Evolutionary conservation across 2,329 filamentous ascomycete genomes (phyloP).

Genomic region (Fonsecaea pugnacius): DNA sequence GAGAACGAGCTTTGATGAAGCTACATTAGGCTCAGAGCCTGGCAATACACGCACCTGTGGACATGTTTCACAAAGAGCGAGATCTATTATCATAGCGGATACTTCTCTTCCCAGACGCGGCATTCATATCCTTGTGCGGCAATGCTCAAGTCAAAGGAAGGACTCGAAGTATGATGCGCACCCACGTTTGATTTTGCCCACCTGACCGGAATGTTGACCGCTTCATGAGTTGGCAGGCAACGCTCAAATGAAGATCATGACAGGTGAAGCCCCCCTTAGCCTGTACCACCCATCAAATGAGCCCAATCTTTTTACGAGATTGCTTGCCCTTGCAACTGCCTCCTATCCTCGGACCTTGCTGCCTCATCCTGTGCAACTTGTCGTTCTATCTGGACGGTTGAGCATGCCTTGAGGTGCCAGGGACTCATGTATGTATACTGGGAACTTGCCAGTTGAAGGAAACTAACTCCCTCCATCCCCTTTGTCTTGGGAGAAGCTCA

Average conservation of each 20-base stretch:
- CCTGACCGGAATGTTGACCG: slow-evolving; percentile 14
- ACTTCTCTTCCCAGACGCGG: not conserved
- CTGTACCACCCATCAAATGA: slow-evolving; percentile 14
- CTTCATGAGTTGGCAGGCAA: slow-evolving; percentile 27
- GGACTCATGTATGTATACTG: not conserved
- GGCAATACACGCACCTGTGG: not conserved
- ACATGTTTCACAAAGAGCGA: too few relatives aligned
- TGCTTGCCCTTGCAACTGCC: slow-evolving; percentile 20
- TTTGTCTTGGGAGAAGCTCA: not conserved
- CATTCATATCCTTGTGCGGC: not conserved
- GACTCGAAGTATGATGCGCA: not conserved
- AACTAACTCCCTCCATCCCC: not conserved
- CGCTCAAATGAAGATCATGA: slow-evolving; percentile 11
- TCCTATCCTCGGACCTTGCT: slow-evolving; percentile 15
- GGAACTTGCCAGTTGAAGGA: not conserved
- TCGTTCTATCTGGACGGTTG: not conserved
- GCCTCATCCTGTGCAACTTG: slow-evolving; percentile 18
- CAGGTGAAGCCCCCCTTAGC: slow-evolving; percentile 13
- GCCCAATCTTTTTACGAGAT: slow-evolving; percentile 26
- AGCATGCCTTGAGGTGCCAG: not conserved
- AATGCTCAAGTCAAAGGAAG: not conserved
- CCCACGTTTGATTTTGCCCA: slow-evolving; percentile 10
- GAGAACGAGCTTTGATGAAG: not conserved
- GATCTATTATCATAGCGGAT: not conserved
- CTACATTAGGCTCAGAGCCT: not conserved